A percentile compares a stretch with the other conserved stretches of the same genome.
phyloP scores from a whole-genome alignment of 768 basidiomycete genomes.

The Boletus fagicola region DNA sequence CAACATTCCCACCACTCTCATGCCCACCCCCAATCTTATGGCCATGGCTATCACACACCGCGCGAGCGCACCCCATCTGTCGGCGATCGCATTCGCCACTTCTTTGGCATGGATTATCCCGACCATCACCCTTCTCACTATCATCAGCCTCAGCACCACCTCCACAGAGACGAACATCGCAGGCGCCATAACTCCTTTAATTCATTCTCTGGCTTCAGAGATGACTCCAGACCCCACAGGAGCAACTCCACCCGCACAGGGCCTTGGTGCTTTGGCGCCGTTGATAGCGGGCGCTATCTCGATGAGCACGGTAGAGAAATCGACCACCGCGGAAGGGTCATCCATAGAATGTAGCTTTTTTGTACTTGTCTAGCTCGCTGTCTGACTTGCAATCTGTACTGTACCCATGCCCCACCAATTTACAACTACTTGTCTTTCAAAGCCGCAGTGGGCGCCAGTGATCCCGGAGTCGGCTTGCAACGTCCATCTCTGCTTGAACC shows the following conservation, averaged over 20 bases:
- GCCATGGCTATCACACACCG: slow-evolving; percentile 12
- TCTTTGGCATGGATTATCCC: slow-evolving; percentile 35
- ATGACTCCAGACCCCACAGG: slow-evolving; percentile 15
- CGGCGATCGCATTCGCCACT: slow-evolving; percentile 38
- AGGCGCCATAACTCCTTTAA: slow-evolving; percentile 29
- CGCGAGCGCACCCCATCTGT: slow-evolving; percentile 28
- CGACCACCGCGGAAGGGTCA: slow-evolving; percentile 24
- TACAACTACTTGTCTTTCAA: slow-evolving; percentile 23
- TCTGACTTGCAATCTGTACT: background rate
- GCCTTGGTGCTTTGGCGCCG: slow-evolving; percentile 22
- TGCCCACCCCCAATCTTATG: slow-evolving; percentile 11
- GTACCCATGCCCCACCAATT: background rate
- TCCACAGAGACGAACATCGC: slow-evolving; percentile 12
- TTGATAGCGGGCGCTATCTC: slow-evolving; percentile 16
- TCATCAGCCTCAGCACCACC: background rate
- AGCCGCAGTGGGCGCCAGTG: slow-evolving; percentile 69
- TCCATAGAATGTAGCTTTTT: slow-evolving; percentile 24
- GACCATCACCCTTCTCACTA: background rate
- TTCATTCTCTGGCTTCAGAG: slow-evolving; percentile 24
- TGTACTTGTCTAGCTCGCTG: slow-evolving; percentile 3
- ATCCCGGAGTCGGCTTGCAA: slow-evolving; percentile 50
- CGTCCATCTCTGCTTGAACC: slow-evolving; percentile 57
- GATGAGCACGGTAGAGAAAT: slow-evolving; percentile 31
- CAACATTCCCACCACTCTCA: slow-evolving; percentile 8
- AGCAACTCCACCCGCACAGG: slow-evolving; percentile 20